Conservation (phyloP, 2,329 filamentous ascomycete species). For the Talaromyces sp. region DNA sequence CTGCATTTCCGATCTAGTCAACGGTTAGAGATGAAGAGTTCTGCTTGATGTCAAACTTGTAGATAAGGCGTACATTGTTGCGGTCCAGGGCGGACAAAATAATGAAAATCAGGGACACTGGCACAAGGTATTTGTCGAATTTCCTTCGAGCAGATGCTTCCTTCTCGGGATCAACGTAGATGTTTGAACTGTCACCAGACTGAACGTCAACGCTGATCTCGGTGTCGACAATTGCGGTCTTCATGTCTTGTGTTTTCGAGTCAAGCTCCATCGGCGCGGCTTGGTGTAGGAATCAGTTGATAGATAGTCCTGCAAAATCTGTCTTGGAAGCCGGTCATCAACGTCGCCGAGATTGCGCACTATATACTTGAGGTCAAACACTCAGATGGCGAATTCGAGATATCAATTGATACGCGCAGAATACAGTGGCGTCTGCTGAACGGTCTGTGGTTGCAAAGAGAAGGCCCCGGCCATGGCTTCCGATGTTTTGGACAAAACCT, state of each 20-base stretch:
- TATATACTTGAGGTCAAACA: not conserved
- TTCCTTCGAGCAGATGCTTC: constrained; percentile 1
- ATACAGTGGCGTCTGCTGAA: not conserved
- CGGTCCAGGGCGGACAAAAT: constrained; percentile 2
- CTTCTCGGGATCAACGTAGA: constrained; percentile 3
- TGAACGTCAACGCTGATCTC: not conserved
- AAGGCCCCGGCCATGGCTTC: not conserved
- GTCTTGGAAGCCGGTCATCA: not conserved
- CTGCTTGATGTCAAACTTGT: too few relatives aligned
- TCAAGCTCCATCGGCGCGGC: not conserved
- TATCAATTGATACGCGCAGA: not conserved
- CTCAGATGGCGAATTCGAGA: not conserved
- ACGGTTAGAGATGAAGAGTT: not conserved
- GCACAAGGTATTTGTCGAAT: constrained; percentile 4
- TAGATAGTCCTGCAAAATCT: not conserved
- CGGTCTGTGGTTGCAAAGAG: not conserved
- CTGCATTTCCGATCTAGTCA: constrained; percentile 2
- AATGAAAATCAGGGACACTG: constrained; percentile 1
- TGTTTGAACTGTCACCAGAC: not conserved
- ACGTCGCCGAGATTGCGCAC: not conserved
- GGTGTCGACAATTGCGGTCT: not conserved
- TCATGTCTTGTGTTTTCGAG: not conserved
- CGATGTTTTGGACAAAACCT: not conserved
- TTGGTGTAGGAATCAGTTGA: not conserved
- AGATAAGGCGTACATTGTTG: not conserved